phyloP scores from a whole-genome alignment of 2,329 filamentous ascomycete species.

The Escovopsis sp. region DNA sequence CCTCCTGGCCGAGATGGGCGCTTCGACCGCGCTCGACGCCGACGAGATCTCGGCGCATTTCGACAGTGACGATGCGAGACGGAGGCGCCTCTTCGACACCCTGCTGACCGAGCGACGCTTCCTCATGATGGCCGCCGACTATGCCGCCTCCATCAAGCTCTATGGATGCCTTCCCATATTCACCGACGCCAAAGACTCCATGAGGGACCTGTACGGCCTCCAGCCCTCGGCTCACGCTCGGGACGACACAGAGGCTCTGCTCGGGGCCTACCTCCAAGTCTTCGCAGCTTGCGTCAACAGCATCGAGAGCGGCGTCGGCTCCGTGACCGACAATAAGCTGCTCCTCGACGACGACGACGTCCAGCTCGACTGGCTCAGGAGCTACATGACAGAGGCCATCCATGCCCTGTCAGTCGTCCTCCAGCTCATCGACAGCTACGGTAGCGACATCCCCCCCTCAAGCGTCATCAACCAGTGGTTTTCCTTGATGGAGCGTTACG shows the following conservation, averaged over 20 bases:
- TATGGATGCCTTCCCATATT: slow-evolving; percentile 25
- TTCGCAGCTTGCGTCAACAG: slow-evolving; percentile 33
- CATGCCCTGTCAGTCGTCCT: slow-evolving; percentile 63
- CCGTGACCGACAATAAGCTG: slow-evolving; percentile 34
- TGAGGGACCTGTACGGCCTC: slow-evolving; percentile 18
- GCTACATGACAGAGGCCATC: slow-evolving; percentile 52
- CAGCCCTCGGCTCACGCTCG: slow-evolving; percentile 12
- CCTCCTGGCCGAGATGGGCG: slow-evolving; percentile 38
- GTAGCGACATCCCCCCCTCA: slow-evolving; percentile 39
- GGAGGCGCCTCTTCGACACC: slow-evolving; percentile 51
- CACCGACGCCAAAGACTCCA: slow-evolving; percentile 11
- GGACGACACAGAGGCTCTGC: slow-evolving; percentile 28
- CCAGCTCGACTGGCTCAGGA: slow-evolving; percentile 45
- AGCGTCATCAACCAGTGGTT: slow-evolving; percentile 58
- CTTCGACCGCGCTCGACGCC: slow-evolving; percentile 32
- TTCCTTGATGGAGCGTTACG: slow-evolving; percentile 49
- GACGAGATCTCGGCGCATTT: slow-evolving; percentile 44
- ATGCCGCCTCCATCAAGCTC: slow-evolving; percentile 33
- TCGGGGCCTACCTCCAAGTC: slow-evolving; percentile 33
- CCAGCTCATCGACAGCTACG: slow-evolving; percentile 48
- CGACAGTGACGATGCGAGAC: slow-evolving; percentile 45
- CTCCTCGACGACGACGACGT: slow-evolving; percentile 37
- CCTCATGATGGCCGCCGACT: slow-evolving; percentile 49
- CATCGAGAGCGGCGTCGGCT: slow-evolving; percentile 32
- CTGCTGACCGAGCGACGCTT: slow-evolving; percentile 60